Percentiles rank a stretch among this genome's conserved stretches.
phyloP scores from a whole-genome alignment of 805 yeast species.

The Torulaspora gathmanii region DNA sequence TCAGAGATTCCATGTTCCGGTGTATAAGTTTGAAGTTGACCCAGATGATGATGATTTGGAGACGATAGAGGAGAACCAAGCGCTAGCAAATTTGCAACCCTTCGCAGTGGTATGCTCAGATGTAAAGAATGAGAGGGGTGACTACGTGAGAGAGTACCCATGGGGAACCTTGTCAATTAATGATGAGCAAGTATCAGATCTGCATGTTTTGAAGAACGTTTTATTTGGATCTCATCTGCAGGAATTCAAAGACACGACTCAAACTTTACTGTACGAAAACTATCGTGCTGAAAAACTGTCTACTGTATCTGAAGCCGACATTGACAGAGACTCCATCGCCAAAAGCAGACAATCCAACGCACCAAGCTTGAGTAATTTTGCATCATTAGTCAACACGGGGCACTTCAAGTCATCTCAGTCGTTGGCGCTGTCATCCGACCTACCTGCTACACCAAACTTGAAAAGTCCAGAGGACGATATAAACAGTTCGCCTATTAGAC shows the following conservation, averaged over 20 bases:
- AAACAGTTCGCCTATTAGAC: slow-evolving; percentile 37
- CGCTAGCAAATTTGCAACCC: slow-evolving; percentile 61
- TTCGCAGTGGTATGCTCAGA: slow-evolving; percentile 70
- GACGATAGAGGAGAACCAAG: slow-evolving; percentile 62
- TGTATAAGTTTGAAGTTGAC: slow-evolving; percentile 66
- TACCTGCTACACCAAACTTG: slow-evolving; percentile 25
- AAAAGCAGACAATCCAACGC: slow-evolving; percentile 29
- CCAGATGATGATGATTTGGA: slow-evolving; percentile 70
- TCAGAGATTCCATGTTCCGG: slow-evolving; percentile 64
- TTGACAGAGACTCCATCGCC: slow-evolving; percentile 10
- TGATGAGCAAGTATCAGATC: slow-evolving; percentile 49
- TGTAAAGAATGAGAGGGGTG: slow-evolving; percentile 50
- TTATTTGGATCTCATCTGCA: slow-evolving; percentile 78
- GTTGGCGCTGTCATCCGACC: slow-evolving; percentile 21
- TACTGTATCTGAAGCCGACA: slow-evolving; percentile 41
- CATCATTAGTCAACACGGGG: slow-evolving; percentile 35
- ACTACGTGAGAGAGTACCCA: slow-evolving; percentile 64
- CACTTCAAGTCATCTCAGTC: slow-evolving; percentile 34
- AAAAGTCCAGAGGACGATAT: slow-evolving; percentile 7
- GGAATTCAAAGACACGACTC: slow-evolving; percentile 77
- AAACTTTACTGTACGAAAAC: slow-evolving; percentile 68
- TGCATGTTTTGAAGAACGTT: slow-evolving; percentile 57
- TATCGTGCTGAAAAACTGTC: slow-evolving; percentile 75
- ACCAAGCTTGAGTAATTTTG: slow-evolving; percentile 37
- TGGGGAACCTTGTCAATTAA: slow-evolving; percentile 57